phyloP scores from a whole-genome alignment of 768 basidiomycete species.

The Lyophyllum atratum region DNA sequence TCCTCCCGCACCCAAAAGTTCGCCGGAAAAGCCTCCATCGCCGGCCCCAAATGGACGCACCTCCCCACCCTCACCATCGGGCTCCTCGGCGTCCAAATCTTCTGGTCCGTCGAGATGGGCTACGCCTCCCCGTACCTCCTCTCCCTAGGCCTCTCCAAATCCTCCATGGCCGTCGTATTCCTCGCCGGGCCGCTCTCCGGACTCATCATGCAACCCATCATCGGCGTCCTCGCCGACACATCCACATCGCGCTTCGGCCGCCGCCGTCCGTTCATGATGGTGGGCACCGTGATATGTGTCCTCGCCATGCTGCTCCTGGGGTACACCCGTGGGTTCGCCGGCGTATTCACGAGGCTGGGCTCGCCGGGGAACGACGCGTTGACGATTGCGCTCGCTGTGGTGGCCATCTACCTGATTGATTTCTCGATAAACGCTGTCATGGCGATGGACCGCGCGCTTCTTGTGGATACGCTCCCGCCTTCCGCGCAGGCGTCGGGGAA shows the following conservation, averaged over 20 bases:
- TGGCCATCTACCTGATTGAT: conserved; percentile 53
- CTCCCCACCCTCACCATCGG: conserved; percentile 76
- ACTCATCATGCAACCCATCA: conserved; percentile 87
- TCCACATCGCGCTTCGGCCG: conserved; percentile 84
- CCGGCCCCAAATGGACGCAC: conserved; percentile 68
- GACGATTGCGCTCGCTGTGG: conserved; percentile 77
- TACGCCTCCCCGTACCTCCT: conserved; percentile 89
- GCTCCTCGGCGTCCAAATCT: conserved; percentile 80
- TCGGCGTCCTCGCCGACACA: conserved; percentile 86
- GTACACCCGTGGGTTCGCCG: conserved; percentile 73
- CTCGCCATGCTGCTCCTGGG: conserved; percentile 81
- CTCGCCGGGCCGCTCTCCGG: conserved; percentile 91
- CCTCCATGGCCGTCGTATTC: conserved; percentile 87
- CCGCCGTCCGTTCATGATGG: conserved; percentile 83
- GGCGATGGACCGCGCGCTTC: conserved; percentile 86
- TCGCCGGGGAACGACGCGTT: conserved; percentile 55
- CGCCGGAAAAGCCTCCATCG: conserved; percentile 55
- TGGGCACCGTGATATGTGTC: conserved; percentile 65
- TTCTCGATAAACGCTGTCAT: conserved; percentile 71
- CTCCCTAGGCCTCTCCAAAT: conserved; percentile 85
- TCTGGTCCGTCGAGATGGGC: conserved; percentile 96
- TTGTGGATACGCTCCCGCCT: conserved; percentile 83
- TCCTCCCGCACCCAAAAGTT: conserved; percentile 10
- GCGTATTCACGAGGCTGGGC: conserved; percentile 39
- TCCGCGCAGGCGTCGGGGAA: conserved; percentile 81